Conservation (phyloP, 768 basidiomycete genomes). For the Mrakia gelida region DNA sequence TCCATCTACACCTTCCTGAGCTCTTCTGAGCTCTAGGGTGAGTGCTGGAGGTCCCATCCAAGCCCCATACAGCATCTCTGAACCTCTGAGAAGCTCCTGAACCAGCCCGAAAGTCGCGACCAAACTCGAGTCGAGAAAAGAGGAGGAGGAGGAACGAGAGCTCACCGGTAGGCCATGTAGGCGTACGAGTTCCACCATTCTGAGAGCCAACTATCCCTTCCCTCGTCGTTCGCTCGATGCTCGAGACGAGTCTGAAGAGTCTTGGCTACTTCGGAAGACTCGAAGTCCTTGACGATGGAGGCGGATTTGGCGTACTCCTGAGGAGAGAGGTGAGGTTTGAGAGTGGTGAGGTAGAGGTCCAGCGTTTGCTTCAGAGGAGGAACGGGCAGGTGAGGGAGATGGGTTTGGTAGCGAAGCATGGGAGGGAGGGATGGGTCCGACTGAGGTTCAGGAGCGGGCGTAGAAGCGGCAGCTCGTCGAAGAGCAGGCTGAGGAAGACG, state of each 20-base stretch:
- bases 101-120: too few species aligned
- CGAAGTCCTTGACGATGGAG: slow-evolving; percentile 61
- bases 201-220: slow-evolving; percentile 73
- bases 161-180: slow-evolving; percentile 68
- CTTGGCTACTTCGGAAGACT: slow-evolving; percentile 61
- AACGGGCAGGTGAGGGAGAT: slow-evolving; percentile 71
- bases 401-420: slow-evolving; percentile 48
- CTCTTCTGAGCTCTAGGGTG: background rate
- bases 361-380: slow-evolving; percentile 77
- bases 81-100: background rate
- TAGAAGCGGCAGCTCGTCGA: background rate
- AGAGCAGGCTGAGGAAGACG: slow-evolving; percentile 2
- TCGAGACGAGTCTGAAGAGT: slow-evolving; percentile 75
- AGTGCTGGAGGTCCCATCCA: background rate
- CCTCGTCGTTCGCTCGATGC: slow-evolving; percentile 58
- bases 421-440: slow-evolving; percentile 29
- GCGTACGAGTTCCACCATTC: slow-evolving; percentile 99
- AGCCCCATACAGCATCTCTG: too few species aligned
- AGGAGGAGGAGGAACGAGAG: background rate
- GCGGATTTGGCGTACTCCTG: slow-evolving; percentile 60
- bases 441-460: slow-evolving; percentile 13
- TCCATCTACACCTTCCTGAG: background rate
- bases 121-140: background rate
- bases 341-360: slow-evolving; percentile 80
- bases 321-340: slow-evolving; percentile 68